These are phyloP conservation scores for Orbilia blumenaviensis DNA, from an alignment of 2,329 filamentous ascomycete species.

Conservation along the genomic window DNA sequence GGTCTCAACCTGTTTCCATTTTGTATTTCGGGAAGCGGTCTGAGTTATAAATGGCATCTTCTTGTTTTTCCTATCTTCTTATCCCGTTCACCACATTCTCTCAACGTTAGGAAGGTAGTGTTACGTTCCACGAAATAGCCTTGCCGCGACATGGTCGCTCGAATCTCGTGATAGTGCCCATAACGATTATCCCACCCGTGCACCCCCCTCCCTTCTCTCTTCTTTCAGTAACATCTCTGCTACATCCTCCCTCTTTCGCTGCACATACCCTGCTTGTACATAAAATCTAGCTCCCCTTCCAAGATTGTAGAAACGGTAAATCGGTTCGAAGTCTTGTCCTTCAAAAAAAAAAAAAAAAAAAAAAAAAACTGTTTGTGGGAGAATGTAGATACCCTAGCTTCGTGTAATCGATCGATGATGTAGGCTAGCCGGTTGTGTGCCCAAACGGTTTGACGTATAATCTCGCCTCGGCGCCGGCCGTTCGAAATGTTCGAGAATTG, in stretches of 20 bases:
- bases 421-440: slow-evolving; percentile 27
- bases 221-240: neutral
- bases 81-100: neutral
- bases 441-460: slow-evolving; percentile 20
- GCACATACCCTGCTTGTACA: neutral
- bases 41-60: slow-evolving; percentile 2
- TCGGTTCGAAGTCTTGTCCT: neutral
- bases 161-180: slow-evolving; percentile 18
- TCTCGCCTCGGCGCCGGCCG: slow-evolving; percentile 38
- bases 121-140: slow-evolving; percentile 49
- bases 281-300: neutral
- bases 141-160: slow-evolving; percentile 44
- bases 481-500: slow-evolving; percentile 48
- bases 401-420: slow-evolving; percentile 51
- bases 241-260: neutral
- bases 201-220: neutral
- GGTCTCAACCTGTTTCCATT: neutral
- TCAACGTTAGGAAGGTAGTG: slow-evolving; percentile 35
- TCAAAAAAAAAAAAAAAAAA: neutral
- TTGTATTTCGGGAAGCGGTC: neutral
- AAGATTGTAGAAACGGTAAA: neutral
- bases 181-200: neutral
- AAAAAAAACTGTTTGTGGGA: neutral
- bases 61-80: neutral
- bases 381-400: slow-evolving; percentile 24